These are phyloP conservation scores for Pseudocercospora vitis DNA, from an alignment of 2,329 filamentous ascomycete genomes.

Conservation along the genomic window DNA sequence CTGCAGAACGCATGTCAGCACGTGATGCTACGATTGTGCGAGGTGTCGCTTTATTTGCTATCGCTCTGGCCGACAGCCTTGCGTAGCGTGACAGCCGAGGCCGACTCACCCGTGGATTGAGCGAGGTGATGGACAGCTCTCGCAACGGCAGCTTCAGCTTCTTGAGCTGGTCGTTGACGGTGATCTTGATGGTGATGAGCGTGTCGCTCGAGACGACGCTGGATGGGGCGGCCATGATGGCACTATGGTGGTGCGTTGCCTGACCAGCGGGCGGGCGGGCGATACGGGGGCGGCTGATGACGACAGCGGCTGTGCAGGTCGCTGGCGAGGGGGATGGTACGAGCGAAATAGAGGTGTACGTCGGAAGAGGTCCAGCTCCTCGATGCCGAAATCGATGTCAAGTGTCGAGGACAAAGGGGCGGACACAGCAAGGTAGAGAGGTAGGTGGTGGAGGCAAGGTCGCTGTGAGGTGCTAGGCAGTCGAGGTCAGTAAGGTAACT, in stretches of 20 bases:
- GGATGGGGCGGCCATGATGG: conserved; percentile 40
- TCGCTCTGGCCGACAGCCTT: background rate
- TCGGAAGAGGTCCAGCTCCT: conserved; percentile 13
- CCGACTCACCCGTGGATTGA: conserved; percentile 1
- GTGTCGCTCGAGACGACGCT: conserved; percentile 63
- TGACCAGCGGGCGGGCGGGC: conserved; percentile 4
- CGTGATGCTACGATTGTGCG: conserved; percentile 8
- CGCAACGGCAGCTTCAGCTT: conserved; percentile 87
- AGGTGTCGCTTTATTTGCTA: conserved; percentile 1
- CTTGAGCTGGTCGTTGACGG: conserved; percentile 70
- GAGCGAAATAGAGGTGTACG: background rate
- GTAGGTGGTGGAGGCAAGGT: background rate
- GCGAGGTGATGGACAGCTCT: conserved; percentile 57
- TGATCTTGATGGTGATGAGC: conserved; percentile 81
- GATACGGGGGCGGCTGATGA: too few species aligned
- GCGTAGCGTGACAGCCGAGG: background rate
- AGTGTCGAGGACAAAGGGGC: too few species aligned
- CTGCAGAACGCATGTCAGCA: conserved; percentile 47
- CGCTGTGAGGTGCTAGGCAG: background rate
- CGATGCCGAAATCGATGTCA: too few species aligned
- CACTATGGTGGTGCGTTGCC: conserved; percentile 13
- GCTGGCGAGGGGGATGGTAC: too few species aligned
- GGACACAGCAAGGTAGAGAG: background rate
- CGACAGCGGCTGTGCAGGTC: conserved; percentile 1
- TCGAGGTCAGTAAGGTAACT: too few species aligned